Evolutionary conservation across 2,329 filamentous ascomycete species (phyloP).

Genomic region (Aquanectria penicillioides): DNA sequence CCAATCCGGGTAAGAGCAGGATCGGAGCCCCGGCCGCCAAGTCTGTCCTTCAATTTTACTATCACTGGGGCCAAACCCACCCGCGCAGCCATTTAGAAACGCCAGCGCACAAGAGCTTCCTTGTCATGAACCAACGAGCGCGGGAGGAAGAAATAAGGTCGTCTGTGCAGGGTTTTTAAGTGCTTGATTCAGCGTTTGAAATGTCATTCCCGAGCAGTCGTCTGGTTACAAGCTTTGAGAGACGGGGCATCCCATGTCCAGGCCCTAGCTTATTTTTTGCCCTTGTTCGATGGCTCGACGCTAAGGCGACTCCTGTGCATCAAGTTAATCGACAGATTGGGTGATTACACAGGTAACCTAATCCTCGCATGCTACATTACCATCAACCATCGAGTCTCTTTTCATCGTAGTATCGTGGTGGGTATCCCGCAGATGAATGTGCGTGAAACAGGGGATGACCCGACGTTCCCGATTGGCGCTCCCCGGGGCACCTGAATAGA

Average conservation of each 20-base stretch:
- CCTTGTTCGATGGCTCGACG: not conserved
- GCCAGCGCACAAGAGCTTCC: not conserved
- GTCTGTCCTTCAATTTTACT: slow-evolving; percentile 19
- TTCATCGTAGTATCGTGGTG: too few species aligned
- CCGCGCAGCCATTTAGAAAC: not conserved
- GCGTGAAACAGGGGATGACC: too few species aligned
- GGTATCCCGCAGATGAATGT: too few species aligned
- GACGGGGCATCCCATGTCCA: too few species aligned
- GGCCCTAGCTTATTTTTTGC: slow-evolving; percentile 1
- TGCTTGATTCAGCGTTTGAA: not conserved
- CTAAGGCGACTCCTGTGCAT: not conserved
- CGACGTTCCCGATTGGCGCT: too few species aligned
- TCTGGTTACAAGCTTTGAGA: not conserved
- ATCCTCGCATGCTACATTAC: too few species aligned
- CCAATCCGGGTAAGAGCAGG: not conserved
- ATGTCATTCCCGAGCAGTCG: not conserved
- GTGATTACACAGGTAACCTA: not conserved
- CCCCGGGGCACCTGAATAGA: too few species aligned
- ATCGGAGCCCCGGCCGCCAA: slow-evolving; percentile 7
- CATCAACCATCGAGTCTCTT: too few species aligned
- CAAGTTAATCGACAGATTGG: not conserved
- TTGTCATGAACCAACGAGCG: not conserved
- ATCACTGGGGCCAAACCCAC: not conserved
- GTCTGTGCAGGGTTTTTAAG: not conserved
- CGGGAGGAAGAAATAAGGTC: not conserved